A percentile compares a stretch with the other conserved stretches of the same genome.
These are phyloP conservation scores for Scheffersomyces insectosa DNA, from an alignment of 1,139 yeast species.

Conservation along the genomic window DNA sequence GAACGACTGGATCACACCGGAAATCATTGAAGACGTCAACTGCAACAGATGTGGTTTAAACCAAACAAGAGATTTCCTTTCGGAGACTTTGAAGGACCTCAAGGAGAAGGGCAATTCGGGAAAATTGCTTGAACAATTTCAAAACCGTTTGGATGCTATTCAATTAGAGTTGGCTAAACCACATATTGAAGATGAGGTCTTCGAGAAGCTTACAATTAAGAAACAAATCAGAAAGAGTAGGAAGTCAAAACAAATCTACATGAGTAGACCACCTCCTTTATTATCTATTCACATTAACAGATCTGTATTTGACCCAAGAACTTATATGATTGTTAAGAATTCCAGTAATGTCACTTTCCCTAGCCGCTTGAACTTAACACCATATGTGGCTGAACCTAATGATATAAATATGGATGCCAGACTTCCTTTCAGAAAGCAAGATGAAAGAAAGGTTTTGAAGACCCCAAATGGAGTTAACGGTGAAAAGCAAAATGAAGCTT, in stretches of 20 bases:
- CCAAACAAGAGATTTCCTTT: slow-evolving; percentile 57
- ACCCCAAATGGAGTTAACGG: slow-evolving; percentile 1
- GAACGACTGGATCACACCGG: slow-evolving; percentile 75
- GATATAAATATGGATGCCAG: slow-evolving; percentile 83
- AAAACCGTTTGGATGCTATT: slow-evolving; percentile 54
- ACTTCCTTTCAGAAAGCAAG: slow-evolving; percentile 66
- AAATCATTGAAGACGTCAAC: slow-evolving; percentile 87
- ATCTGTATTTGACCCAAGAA: slow-evolving; percentile 85
- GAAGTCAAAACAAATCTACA: slow-evolving; percentile 78
- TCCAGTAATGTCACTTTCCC: slow-evolving; percentile 82
- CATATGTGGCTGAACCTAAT: slow-evolving; percentile 67
- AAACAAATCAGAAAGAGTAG: slow-evolving; percentile 74
- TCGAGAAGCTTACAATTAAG: slow-evolving; percentile 70
- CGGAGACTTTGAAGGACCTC: slow-evolving; percentile 30
- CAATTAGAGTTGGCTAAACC: slow-evolving; percentile 59
- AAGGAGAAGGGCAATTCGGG: slow-evolving; percentile 29
- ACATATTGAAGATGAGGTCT: slow-evolving; percentile 77
- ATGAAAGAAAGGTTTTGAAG: slow-evolving; percentile 18
- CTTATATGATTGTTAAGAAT: slow-evolving; percentile 82
- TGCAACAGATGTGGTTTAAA: slow-evolving; percentile 85
- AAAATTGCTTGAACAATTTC: slow-evolving; percentile 47
- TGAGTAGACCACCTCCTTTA: slow-evolving; percentile 83
- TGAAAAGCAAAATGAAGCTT: background rate
- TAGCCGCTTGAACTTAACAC: slow-evolving; percentile 59
- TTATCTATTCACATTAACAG: slow-evolving; percentile 85